phyloP scores from a whole-genome alignment of 306 rosid species.

The Pyrus communis region DNA sequence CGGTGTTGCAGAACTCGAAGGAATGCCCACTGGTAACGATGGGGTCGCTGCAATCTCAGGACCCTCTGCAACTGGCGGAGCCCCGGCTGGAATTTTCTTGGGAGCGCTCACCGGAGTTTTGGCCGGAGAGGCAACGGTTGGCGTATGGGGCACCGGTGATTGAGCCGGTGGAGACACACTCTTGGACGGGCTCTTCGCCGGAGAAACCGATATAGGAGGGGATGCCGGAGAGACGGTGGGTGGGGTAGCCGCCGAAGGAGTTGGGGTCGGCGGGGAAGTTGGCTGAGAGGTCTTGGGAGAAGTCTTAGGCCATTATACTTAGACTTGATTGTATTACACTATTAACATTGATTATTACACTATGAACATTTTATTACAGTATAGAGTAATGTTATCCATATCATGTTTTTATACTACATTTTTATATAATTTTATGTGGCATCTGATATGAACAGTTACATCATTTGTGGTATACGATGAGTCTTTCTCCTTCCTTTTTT shows the following conservation, averaged over 20 bases:
- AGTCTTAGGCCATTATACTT: no score
- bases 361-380: no score
- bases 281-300: no score
- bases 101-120: slow-evolving; percentile 26
- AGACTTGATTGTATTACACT: no score
- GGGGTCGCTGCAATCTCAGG: slow-evolving; percentile 27
- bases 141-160: slow-evolving; percentile 33
- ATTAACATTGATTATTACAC: no score
- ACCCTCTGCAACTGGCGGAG: slow-evolving; percentile 35
- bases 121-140: slow-evolving; percentile 22
- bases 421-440: no score
- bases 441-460: no score
- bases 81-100: slow-evolving; percentile 1
- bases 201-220: slow-evolving; percentile 28
- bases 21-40: neutral
- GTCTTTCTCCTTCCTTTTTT: no score
- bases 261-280: neutral
- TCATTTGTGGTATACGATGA: no score
- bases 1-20: neutral
- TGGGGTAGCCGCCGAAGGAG: slow-evolving; percentile 19
- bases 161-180: slow-evolving; percentile 30
- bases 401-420: no score
- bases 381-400: no score
- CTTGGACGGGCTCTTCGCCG: slow-evolving; percentile 36
- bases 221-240: slow-evolving; percentile 18